Conservation (phyloP, 345 rosid genomes). For the Corymbia maculata region DNA sequence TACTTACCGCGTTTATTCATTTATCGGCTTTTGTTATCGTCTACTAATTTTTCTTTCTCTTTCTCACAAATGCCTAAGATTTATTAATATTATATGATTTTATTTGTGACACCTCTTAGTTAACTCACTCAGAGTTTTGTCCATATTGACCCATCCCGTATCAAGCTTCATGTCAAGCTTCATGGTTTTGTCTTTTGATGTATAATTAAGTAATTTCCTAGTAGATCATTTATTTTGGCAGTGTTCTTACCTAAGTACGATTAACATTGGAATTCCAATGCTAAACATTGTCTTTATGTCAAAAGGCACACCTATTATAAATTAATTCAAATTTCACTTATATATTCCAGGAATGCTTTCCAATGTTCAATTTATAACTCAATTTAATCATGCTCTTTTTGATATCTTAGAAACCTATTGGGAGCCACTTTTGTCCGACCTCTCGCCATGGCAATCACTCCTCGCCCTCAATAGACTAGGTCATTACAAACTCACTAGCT, state of each 20-base stretch:
- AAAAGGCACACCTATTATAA: background rate
- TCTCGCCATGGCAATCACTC: background rate
- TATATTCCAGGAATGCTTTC: background rate
- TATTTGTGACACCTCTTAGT: too few relatives aligned
- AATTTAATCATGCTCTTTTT: background rate
- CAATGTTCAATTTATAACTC: background rate
- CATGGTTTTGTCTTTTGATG: background rate
- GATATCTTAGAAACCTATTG: too few relatives aligned
- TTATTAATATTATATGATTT: too few relatives aligned
- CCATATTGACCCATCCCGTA: background rate
- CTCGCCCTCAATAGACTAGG: fast-evolving
- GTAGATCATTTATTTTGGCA: background rate
- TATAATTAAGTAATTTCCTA: too few relatives aligned
- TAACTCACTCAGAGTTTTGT: background rate
- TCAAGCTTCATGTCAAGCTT: background rate
- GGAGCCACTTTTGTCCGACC: background rate
- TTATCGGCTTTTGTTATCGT: background rate
- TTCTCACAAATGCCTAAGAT: background rate
- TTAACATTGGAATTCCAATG: background rate
- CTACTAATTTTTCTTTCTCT: background rate
- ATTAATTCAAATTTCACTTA: too few relatives aligned
- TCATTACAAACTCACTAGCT: background rate
- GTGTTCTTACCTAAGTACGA: background rate
- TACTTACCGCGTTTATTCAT: background rate
- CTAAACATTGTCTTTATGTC: background rate